Evolutionary conservation across 73 alveolate species (phyloP), one percentile per base, ranked within the genome.

Genomic region (Paramecium sonneborni): DNA sequence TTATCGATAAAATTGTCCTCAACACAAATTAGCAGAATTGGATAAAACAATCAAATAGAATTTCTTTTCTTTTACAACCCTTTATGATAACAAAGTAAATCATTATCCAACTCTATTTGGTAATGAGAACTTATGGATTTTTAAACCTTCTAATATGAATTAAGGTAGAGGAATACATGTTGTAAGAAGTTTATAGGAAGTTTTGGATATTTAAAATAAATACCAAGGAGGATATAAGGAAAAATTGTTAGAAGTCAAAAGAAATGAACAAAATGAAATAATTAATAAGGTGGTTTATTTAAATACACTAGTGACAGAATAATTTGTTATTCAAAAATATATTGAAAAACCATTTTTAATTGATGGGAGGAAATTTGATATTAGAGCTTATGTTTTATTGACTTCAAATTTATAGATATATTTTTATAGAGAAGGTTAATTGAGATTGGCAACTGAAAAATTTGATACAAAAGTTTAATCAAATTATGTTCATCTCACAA

Each of bases 161-260:
- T 32, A 97, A 57, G 98, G 98, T 4, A 88, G 96, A 79, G 98
- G 98, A 11, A 94, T 96, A 34, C 94, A 94, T 28, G 93, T 96
- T 15, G 93, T 96, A 57, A 94, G 88, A 46, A 86, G 48, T 6
- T 15, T 96, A 8, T 95, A 82, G 1, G 92, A 88, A 68, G 85
- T 96, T 1, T 58, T 69, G 26, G 85, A 41, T 18, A 37, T 96
- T 5, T 67, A 93, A 39, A 92, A 86, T 11, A 96, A 94, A 62
- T 82, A 68, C 76, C n/a, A 35, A 21, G 57, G 28, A 14, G 86
- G 68, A 86, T 85, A 85, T 62, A 68, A 57, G 68, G 85, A 57
- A 11, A 85, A 37, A 14, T 15, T 57, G 14, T 28, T 69, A n/a
- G 92, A 87, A n/a, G 68, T 69, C 9, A 88, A 90, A 32, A 28